Evolutionary conservation across 2,329 filamentous ascomycete genomes (phyloP), one percentile per base, ranked within the genome.

Genomic region (Rhynchosporium agropyri): DNA sequence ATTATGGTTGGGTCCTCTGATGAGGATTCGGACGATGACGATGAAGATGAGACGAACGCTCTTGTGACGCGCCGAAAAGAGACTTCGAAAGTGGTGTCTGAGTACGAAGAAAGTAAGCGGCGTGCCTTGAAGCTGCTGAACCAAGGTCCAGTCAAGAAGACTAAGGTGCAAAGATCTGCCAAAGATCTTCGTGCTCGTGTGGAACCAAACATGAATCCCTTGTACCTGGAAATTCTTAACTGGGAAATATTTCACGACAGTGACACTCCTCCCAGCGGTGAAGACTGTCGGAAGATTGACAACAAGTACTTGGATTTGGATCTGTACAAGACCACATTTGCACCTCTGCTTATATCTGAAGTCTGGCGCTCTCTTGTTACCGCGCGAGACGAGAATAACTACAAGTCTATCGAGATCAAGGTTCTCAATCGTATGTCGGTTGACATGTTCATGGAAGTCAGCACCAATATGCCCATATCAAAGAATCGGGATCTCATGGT

Each of bases 171-270:
- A 66, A 86, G 94, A 56, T 94, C 92, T 15, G 86, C 89, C 51
- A 96, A 96, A 76, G 95, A 99, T 77, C 94, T 97, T 86, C 89
- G 94, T 70, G 94, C 95, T 67, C 89, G 95, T 66, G 82, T 99
- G 64, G 90, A 93, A 38, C 95, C 96, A 7, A 91, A 96, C 68
- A 89, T 99, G 77, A 89, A 92, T 43, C 82, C 86, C 15, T 79
- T 99, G 36, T 95, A 98, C 74, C 88, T 90, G 70, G 89, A 89
- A 20, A 92, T 99, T 57, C 84, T 99, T 3, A 85, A 89, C 61
- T 99, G 95, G 95, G 91, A 99, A 68, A 96, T 96, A 68, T 99
- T 97, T 76, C 90, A 97, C 72, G 80, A 87, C 51, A 92, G 92
- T 33, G 91, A 93, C 71, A 90, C 93, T 63, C 95, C 95, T 5